Conservation (phyloP, 805 yeast genomes). For the Myxozyma monticola region DNA sequence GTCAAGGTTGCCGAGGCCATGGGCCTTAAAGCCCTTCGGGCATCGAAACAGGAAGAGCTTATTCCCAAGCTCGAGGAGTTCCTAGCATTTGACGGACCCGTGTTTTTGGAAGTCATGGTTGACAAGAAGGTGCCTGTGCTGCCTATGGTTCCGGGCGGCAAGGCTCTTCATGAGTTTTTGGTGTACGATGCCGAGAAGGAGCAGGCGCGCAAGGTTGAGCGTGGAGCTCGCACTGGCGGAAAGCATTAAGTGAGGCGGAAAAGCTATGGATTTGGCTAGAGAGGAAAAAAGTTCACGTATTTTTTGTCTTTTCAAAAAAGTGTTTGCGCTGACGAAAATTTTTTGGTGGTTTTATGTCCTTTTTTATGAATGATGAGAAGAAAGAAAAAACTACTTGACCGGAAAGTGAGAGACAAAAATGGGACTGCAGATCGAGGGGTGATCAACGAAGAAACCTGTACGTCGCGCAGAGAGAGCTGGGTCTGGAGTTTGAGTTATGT, state of each 20-base stretch:
- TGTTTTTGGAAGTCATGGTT: conserved; percentile 83
- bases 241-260: conserved; percentile 5
- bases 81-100: conserved; percentile 78
- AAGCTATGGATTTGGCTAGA: neutral
- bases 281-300: neutral
- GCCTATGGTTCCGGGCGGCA: conserved; percentile 98
- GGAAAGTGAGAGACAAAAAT: no score
- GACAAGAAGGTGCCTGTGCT: conserved; percentile 92
- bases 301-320: neutral
- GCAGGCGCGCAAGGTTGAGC: conserved; percentile 44
- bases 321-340: neutral
- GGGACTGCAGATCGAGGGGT: no score
- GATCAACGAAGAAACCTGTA: no score
- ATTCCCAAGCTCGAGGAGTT: conserved; percentile 61
- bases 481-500: no score
- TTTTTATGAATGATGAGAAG: neutral
- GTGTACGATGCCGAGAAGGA: conserved; percentile 81
- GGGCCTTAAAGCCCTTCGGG: conserved; percentile 83
- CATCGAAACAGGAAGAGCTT: conserved; percentile 67
- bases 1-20: conserved; percentile 90
- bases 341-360: neutral
- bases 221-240: conserved; percentile 25
- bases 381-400: no score
- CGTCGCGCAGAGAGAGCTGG: no score
- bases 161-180: conserved; percentile 89